phyloP scores from a whole-genome alignment of 2,329 filamentous ascomycete genomes.

The Sclerotinia sclerotiorum region DNA sequence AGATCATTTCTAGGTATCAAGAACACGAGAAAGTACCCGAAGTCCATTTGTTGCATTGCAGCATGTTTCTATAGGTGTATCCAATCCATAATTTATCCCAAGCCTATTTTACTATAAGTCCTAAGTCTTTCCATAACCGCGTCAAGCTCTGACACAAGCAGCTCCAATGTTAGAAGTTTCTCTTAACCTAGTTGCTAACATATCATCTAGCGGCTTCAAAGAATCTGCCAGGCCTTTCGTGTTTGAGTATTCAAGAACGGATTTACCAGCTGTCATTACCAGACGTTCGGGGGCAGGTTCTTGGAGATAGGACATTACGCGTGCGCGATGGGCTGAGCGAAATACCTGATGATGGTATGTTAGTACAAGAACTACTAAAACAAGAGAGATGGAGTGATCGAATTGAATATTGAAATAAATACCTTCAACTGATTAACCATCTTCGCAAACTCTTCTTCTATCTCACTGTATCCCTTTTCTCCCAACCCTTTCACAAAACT shows the following conservation, averaged over 20 bases:
- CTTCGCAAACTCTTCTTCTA: neutral
- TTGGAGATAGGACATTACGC: slow-evolving; percentile 20
- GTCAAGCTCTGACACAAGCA: neutral
- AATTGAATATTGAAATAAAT: neutral
- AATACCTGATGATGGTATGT: slow-evolving; percentile 11
- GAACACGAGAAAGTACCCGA: neutral
- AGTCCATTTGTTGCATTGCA: neutral
- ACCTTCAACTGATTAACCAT: slow-evolving; percentile 21
- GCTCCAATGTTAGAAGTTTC: neutral
- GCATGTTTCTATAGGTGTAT: neutral
- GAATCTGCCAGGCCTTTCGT: neutral
- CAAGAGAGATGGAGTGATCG: neutral
- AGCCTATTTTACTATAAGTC: neutral
- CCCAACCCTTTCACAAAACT: neutral
- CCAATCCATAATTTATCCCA: neutral
- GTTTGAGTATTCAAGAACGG: neutral
- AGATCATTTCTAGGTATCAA: neutral
- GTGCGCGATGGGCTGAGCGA: slow-evolving; percentile 16
- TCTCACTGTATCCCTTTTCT: neutral
- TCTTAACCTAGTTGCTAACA: slow-evolving; percentile 4
- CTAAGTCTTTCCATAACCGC: neutral
- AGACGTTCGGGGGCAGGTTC: slow-evolving; percentile 18
- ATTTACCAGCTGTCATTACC: slow-evolving; percentile 20
- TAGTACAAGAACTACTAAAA: neutral
- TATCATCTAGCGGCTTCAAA: slow-evolving; percentile 17